Base-by-base conservation (phyloP, 306 rosid species). In the Fragaria vesca region DNA sequence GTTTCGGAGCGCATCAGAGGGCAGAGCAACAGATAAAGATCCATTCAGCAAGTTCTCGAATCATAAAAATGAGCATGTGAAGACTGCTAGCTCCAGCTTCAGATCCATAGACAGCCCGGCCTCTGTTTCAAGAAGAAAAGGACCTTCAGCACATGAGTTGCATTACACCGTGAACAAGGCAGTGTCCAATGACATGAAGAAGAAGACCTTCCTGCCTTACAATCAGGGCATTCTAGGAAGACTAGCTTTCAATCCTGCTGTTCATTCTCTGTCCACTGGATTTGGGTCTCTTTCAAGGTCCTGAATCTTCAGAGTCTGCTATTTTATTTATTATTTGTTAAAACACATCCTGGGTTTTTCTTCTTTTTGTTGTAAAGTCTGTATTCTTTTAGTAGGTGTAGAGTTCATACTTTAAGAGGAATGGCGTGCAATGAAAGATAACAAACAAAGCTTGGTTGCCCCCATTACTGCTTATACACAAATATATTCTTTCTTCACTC, bases 1-100 rank as follows among this genome's bases (percentile, higher is more conserved):
- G 77, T 95, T 95, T 69, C 91, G 97, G 1, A 95, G 99, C 60
- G 96, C 97, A 8, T 95, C 97, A 0, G 99, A 95, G 85, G 98
- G 98, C 16, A 76, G 96, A 73, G 91, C 93, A 7, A 69, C 89
- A 6, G 87, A 71, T 57, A 91, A 87, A 54, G 97, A 92, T 48
- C 91, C 92, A 2, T 69, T 87, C 66, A 86, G 87, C 17, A 92
- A 88, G 82, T 91, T 78, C 81, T 73, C 83, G 20, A 30, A 52
- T 75, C 24, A 32, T 76, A 92, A 83, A 58, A 36, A 77, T 0
- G 90, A 88, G 66, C 86, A 84, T 4, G 32, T 47, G 4, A 88
- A 87, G 80, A 60, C 62, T 10, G 69, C 87, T 0, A 91, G 96
- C 85, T 82, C 89, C 0, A 91, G 97, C 83, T 82, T 81, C 76